These are phyloP conservation scores for Didymella pinodella DNA, from an alignment of 2,329 filamentous ascomycete species.

Conservation along the genomic window DNA sequence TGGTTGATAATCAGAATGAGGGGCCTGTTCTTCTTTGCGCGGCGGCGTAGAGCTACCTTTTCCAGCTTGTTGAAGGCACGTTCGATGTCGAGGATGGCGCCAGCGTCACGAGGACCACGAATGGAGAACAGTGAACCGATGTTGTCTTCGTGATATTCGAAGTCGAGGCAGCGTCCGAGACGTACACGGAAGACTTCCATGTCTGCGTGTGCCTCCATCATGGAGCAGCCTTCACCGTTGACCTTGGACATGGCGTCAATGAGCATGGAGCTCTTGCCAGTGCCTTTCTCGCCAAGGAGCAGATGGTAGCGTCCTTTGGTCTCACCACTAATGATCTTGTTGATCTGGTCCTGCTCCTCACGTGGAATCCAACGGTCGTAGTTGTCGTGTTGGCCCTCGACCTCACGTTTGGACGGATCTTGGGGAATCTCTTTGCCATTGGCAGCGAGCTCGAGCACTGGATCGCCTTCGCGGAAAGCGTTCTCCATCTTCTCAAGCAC, in stretches of 20 bases:
- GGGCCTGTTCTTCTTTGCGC: conserved; percentile 69
- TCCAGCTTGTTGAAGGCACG: conserved; percentile 97
- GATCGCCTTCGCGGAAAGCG: conserved; percentile 91
- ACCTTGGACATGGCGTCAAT: conserved; percentile 94
- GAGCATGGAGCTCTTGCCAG: conserved; percentile 96
- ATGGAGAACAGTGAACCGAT: conserved; percentile 97
- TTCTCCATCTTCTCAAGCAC: conserved; percentile 92
- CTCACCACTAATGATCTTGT: conserved; percentile 80
- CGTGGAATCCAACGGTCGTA: conserved; percentile 81
- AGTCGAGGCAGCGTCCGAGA: conserved; percentile 92
- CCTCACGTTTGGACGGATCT: conserved; percentile 31
- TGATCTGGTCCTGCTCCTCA: conserved; percentile 80
- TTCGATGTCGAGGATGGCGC: conserved; percentile 92
- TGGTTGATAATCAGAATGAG: conserved; percentile 95
- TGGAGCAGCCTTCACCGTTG: conserved; percentile 85
- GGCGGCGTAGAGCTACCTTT: conserved; percentile 83
- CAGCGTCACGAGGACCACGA: conserved; percentile 88
- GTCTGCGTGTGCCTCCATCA: conserved; percentile 96
- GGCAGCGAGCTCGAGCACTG: conserved; percentile 74
- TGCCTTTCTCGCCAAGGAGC: conserved; percentile 93
- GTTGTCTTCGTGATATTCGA: conserved; percentile 97
- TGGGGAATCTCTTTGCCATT: conserved; percentile 46
- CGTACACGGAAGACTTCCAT: conserved; percentile 93
- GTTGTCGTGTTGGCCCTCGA: conserved; percentile 49
- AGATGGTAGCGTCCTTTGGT: conserved; percentile 86